A percentile compares a stretch with the other conserved stretches of the same genome.
Evolutionary conservation across 768 basidiomycete genomes (phyloP).

Genomic region (Lactarius deliciosus): DNA sequence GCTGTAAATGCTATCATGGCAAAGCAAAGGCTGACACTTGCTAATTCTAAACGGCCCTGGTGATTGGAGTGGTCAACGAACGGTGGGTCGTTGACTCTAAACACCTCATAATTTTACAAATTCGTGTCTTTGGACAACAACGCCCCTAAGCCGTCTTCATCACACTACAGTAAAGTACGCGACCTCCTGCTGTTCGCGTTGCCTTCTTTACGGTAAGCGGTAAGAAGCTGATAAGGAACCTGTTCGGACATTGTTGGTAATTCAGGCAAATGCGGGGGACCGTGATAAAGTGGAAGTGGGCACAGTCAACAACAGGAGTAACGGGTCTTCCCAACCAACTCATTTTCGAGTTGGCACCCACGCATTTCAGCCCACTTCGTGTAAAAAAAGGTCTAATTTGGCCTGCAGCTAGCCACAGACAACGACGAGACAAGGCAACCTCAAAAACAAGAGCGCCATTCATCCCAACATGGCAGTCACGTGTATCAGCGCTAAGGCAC

Average conservation of each 20-base stretch:
- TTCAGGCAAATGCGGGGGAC: background rate
- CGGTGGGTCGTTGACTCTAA: no score
- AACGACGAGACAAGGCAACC: background rate
- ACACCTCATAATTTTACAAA: no score
- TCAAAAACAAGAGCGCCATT: constrained; percentile 22
- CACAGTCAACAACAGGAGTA: background rate
- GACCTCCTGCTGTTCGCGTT: background rate
- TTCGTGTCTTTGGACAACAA: background rate
- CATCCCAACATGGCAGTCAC: constrained; percentile 19
- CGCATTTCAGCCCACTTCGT: background rate
- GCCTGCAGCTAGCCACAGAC: background rate
- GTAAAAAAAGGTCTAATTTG: background rate
- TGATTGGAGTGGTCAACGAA: no score
- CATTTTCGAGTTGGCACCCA: background rate
- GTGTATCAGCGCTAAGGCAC: constrained; percentile 1
- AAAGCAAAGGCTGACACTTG: background rate
- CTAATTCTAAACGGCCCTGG: no score
- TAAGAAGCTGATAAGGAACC: background rate
- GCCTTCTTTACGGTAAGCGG: background rate
- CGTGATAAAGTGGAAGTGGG: no score
- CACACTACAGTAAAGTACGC: background rate
- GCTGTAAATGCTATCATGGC: background rate
- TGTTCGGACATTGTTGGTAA: background rate
- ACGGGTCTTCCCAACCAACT: background rate
- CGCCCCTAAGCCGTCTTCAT: background rate